Evolutionary conservation across 345 rosid genomes (phyloP), one percentile per base, ranked within the genome.

Genomic region (Alliaria petiolata): DNA sequence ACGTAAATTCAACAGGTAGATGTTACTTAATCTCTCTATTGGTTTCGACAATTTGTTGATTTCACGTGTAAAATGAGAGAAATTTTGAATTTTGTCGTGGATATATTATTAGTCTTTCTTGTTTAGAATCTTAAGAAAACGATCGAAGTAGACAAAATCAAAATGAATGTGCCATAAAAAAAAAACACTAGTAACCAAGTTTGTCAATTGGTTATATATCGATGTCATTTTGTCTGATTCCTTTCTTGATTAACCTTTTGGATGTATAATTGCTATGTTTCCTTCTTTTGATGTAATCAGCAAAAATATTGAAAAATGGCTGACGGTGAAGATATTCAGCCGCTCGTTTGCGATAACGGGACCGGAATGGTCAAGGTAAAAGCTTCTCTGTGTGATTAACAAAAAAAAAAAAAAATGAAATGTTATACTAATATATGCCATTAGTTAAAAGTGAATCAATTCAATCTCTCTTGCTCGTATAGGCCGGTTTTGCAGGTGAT

Each of bases 401-500:
- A 49, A 7, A 40, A 39, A 61, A 51, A 39, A 61, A 44, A 49
- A 28, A 4, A 38, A 19, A 26, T 59, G 22, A 30, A n/a, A 31
- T 57, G 13, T 36, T 65, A n/a, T n/a, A 61, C 31, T 26, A 42
- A 17, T 26, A 28, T 71, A 14, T 19, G 35, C 43, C 63, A 43
- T n/a, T 4, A 45, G 35, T 6, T 19, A 20, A 47, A 39, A 60
- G 16, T 71, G 10, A 16, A 36, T 12, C 14, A 16, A 6, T n/a
- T 33, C 13, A 10, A 62, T 17, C 12, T 46, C 8, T 47, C 22
- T n/a, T 74, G 16, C 3, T 22, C 22, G 4, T 34, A 3, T 76
- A 85, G 91, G 91, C 89, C 60, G 89, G 87, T 57, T 87, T 87
- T 73, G 89, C 86, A 20, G 89, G 91, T 16, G 89, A 87, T 65